These are phyloP conservation scores for Malassezia vespertilionis DNA, from an alignment of 1,284 basidiomycete species.

Conservation along the genomic window DNA sequence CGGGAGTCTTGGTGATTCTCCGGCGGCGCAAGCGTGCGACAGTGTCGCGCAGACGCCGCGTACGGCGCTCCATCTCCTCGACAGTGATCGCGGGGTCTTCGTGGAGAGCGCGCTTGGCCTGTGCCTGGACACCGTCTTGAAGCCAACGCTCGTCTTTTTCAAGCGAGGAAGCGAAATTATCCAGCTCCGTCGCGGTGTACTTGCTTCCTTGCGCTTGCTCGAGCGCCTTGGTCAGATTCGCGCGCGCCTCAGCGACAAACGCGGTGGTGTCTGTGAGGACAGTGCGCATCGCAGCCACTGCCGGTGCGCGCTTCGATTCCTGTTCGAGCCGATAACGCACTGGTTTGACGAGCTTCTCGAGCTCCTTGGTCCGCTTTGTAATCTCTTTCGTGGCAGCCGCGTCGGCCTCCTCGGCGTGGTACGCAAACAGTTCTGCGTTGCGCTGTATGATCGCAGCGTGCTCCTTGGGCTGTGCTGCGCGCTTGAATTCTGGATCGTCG, in stretches of 20 bases:
- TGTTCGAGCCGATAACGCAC: slow-evolving; percentile 77
- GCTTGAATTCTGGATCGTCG: slow-evolving; percentile 56
- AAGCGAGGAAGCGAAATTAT: slow-evolving; percentile 28
- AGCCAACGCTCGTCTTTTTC: slow-evolving; percentile 43
- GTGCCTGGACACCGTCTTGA: slow-evolving; percentile 28
- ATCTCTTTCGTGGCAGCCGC: slow-evolving; percentile 54
- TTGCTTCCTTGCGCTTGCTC: slow-evolving; percentile 44
- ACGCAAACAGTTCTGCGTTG: slow-evolving; percentile 62
- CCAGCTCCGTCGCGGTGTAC: slow-evolving; percentile 43
- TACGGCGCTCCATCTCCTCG: slow-evolving; percentile 39
- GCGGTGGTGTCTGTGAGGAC: slow-evolving; percentile 55
- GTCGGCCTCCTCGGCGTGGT: slow-evolving; percentile 80
- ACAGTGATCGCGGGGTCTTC: slow-evolving; percentile 41
- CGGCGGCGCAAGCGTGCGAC: slow-evolving; percentile 37
- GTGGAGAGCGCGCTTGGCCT: slow-evolving; percentile 25
- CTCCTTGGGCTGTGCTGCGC: slow-evolving; percentile 67
- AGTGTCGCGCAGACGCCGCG: slow-evolving; percentile 33
- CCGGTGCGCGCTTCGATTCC: slow-evolving; percentile 61
- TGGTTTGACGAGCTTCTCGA: slow-evolving; percentile 73
- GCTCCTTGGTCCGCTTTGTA: slow-evolving; percentile 49
- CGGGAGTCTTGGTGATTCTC: slow-evolving; percentile 40
- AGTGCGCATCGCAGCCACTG: slow-evolving; percentile 59
- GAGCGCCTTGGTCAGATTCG: slow-evolving; percentile 56
- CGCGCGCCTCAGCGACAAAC: slow-evolving; percentile 67
- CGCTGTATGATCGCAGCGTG: slow-evolving; percentile 57